These are phyloP conservation scores for Salix udensis DNA, from an alignment of 345 rosid genomes.

Conservation along the genomic window DNA sequence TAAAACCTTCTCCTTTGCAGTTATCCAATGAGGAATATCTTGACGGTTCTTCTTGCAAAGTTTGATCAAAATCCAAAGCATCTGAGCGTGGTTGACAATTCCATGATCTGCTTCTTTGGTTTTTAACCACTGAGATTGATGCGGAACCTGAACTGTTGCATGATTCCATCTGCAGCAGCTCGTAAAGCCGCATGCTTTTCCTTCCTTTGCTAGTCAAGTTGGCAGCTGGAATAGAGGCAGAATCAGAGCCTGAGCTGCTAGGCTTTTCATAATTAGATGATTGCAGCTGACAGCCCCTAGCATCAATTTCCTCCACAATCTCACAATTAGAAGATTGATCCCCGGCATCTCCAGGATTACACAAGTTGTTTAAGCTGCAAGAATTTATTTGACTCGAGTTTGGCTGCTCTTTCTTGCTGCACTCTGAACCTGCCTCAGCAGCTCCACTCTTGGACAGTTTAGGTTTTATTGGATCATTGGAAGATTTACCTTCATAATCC, in stretches of 20 bases:
- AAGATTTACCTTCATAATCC: slow-evolving; percentile 65
- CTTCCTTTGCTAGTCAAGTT: slow-evolving; percentile 49
- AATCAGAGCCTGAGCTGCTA: slow-evolving; percentile 22
- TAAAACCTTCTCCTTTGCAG: slow-evolving; percentile 29
- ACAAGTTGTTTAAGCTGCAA: slow-evolving; percentile 29
- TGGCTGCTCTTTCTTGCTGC: slow-evolving; percentile 26
- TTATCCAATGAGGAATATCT: slow-evolving; percentile 29
- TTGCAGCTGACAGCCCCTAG: slow-evolving; percentile 25
- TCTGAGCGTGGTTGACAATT: slow-evolving; percentile 30
- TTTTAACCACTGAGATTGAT: slow-evolving; percentile 23
- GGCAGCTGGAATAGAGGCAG: slow-evolving; percentile 38
- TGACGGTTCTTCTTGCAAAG: slow-evolving; percentile 19
- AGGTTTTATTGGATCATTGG: slow-evolving; percentile 33
- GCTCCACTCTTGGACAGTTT: slow-evolving; percentile 24
- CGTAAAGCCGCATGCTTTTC: slow-evolving; percentile 80
- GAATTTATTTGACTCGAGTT: slow-evolving; percentile 31
- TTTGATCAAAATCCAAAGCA: slow-evolving; percentile 21
- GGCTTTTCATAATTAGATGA: slow-evolving; percentile 23
- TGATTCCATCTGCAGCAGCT: slow-evolving; percentile 77
- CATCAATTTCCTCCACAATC: slow-evolving; percentile 43
- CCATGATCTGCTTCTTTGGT: slow-evolving; percentile 23
- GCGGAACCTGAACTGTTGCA: slow-evolving; percentile 37
- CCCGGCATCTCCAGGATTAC: slow-evolving; percentile 30
- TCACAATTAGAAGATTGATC: slow-evolving; percentile 44
- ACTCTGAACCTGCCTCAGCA: slow-evolving; percentile 22